A percentile compares a stretch with the other conserved stretches of the same genome.
These are phyloP conservation scores for Gossypium sturtianum DNA, from an alignment of 345 rosid genomes.

Conservation along the genomic window DNA sequence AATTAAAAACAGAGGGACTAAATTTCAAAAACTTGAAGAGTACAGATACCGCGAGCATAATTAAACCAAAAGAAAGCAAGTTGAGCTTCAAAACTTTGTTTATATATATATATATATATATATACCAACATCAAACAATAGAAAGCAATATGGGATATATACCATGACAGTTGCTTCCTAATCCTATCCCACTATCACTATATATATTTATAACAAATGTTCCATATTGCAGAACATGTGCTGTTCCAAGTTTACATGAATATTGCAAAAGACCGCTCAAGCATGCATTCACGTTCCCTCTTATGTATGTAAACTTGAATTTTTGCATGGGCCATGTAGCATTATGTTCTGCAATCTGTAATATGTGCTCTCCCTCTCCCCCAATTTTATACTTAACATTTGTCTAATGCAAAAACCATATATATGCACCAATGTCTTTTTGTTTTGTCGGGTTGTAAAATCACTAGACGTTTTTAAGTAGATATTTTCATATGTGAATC, in stretches of 20 bases:
- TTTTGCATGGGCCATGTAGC: conserved; percentile 28
- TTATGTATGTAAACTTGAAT: conserved; percentile 10
- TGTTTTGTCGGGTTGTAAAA: background rate
- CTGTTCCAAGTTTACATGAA: conserved; percentile 30
- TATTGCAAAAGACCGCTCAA: conserved; percentile 1
- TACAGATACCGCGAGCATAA: too few relatives aligned
- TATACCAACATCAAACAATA: background rate
- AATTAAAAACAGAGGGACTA: too few relatives aligned
- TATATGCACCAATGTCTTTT: too few relatives aligned
- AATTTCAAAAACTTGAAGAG: too few relatives aligned
- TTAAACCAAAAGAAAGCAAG: background rate
- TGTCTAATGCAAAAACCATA: background rate
- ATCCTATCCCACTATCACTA: conserved; percentile 18
- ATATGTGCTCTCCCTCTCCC: conserved; percentile 18
- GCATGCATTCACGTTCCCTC: background rate
- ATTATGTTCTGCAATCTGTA: conserved; percentile 28
- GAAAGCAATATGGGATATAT: conserved; percentile 28
- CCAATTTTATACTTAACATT: background rate
- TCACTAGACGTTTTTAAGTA: background rate
- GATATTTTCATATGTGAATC: background rate
- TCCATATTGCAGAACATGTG: conserved; percentile 35
- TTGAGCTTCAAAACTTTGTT: background rate
- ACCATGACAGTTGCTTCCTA: conserved; percentile 45
- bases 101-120: background rate
- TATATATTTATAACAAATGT: conserved; percentile 31